Evolutionary conservation across 2,329 filamentous ascomycete species (phyloP), one percentile per base, ranked within the genome.

Genomic region (Didymella lethalis): DNA sequence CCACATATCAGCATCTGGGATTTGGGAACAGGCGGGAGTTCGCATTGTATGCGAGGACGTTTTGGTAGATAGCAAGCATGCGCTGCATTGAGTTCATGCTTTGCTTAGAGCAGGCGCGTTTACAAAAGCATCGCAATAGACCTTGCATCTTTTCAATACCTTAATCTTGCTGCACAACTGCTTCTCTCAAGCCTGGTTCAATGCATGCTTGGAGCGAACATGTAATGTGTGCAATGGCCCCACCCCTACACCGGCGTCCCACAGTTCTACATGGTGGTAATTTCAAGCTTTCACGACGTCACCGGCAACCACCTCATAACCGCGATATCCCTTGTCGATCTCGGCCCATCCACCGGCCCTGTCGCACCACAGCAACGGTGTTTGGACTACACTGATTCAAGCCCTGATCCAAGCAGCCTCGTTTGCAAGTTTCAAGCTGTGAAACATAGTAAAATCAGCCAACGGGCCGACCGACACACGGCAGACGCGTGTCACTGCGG

Each of bases 1-100:
- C 56, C 56, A 59, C 50, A 59, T 53, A 59, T 34, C 51, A 54
- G 56, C 56, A 59, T 59, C 46, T 48, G 55, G 59, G 59, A 46
- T 57, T 59, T 48, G 38, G 56, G 38, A 48, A 48, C 26, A 50
- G 55, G 48, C 31, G 54, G 59, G 59, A 48, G 55, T 59, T 52
- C 48, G 55, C 55, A 55, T 46, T 48, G 50, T 38, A 46, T 54
- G 50, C 56, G 46, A 54, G 50, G 50, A 32, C 50, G 34, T 34
- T 59, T 59, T 50, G 56, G 28, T 59, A 59, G 56, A 54, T 46
- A 51, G 56, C 28, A 49, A 59, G 56, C 50, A 41, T 43, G 50
- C 28, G 41, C 41, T 47, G 51, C 49, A 47, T 47, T 34, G 32
- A 50, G 41, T 44, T 45, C 25, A 38, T 45, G 25, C 38, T 48